Evolutionary conservation across 1,284 basidiomycete species (phyloP).

Genomic region (Ceratobasidium sp.): DNA sequence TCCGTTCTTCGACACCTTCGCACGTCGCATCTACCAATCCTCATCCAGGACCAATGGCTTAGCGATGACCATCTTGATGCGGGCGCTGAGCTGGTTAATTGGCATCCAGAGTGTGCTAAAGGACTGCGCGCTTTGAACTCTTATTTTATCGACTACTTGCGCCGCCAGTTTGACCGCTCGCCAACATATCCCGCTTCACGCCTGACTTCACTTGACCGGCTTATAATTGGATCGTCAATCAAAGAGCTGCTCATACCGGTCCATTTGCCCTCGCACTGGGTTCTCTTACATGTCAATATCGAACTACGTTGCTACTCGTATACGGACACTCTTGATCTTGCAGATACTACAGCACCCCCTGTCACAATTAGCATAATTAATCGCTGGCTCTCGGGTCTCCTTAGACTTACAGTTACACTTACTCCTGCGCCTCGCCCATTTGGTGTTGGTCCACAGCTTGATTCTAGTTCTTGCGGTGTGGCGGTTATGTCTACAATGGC

Average conservation of each 20-base stretch:
- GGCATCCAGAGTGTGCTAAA: neutral
- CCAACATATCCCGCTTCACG: constrained; percentile 8
- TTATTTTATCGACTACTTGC: constrained; percentile 7
- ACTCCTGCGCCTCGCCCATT: neutral
- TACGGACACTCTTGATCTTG: constrained; percentile 10
- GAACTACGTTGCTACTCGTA: neutral
- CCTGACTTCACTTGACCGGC: neutral
- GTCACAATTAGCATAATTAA: constrained; percentile 6
- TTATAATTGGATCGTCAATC: neutral
- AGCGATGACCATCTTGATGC: constrained; percentile 16
- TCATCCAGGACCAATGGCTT: constrained; percentile 5
- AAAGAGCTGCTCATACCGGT: constrained; percentile 10
- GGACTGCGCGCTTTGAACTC: neutral
- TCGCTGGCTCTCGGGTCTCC: constrained; percentile 18
- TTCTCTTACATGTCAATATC: constrained; percentile 3
- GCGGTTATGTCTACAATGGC: constrained; percentile 20
- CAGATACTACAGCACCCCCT: neutral
- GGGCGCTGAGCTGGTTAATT: neutral
- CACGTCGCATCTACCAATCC: constrained; percentile 3
- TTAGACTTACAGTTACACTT: neutral
- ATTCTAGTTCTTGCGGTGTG: constrained; percentile 14
- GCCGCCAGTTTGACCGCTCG: neutral
- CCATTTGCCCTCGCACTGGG: constrained; percentile 22
- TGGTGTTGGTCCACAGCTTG: neutral
- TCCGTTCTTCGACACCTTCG: constrained; percentile 8